These are phyloP conservation scores for Simplicillium sp. DNA, from an alignment of 2,329 filamentous ascomycete genomes.

Conservation along the genomic window DNA sequence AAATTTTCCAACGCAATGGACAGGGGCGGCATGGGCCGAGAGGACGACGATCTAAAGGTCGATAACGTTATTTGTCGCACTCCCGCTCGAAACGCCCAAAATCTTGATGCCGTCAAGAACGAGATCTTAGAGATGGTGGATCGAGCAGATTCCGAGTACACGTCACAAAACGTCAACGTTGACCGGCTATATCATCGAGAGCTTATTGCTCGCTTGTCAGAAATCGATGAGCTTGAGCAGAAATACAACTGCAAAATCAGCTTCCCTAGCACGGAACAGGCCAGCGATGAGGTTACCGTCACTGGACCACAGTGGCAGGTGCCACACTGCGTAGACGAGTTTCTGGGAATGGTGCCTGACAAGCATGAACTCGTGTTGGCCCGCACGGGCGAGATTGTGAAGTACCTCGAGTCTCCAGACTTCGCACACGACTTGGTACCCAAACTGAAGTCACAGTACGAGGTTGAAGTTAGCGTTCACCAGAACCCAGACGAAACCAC, in stretches of 20 bases:
- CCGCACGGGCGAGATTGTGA: conserved; percentile 64
- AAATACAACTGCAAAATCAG: conserved; percentile 99
- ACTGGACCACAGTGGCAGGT: conserved; percentile 98
- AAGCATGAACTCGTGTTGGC: conserved; percentile 85
- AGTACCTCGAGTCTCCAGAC: conserved; percentile 71
- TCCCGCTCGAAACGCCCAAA: conserved; percentile 92
- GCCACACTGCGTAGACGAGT: conserved; percentile 90
- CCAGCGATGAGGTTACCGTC: conserved; percentile 91
- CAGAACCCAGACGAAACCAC: conserved; percentile 50
- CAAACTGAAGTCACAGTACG: conserved; percentile 85
- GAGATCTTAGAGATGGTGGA: conserved; percentile 99
- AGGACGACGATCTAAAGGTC: conserved; percentile 96
- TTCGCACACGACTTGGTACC: conserved; percentile 72
- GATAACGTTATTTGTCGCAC: conserved; percentile 99
- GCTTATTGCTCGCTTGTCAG: conserved; percentile 75
- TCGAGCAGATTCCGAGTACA: conserved; percentile 95
- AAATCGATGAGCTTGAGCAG: conserved; percentile 93
- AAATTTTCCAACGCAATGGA: conserved; percentile 99
- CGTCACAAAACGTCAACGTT: conserved; percentile 85
- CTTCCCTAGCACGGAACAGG: conserved; percentile 94
- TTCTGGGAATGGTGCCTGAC: conserved; percentile 95
- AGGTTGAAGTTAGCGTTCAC: conserved; percentile 74
- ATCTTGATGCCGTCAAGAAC: conserved; percentile 92
- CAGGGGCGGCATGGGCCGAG: conserved; percentile 80
- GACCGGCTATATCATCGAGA: conserved; percentile 94